Percentiles rank a stretch among this genome's conserved stretches.
phyloP scores from a whole-genome alignment of 306 rosid species.

The Argentina anserina region DNA sequence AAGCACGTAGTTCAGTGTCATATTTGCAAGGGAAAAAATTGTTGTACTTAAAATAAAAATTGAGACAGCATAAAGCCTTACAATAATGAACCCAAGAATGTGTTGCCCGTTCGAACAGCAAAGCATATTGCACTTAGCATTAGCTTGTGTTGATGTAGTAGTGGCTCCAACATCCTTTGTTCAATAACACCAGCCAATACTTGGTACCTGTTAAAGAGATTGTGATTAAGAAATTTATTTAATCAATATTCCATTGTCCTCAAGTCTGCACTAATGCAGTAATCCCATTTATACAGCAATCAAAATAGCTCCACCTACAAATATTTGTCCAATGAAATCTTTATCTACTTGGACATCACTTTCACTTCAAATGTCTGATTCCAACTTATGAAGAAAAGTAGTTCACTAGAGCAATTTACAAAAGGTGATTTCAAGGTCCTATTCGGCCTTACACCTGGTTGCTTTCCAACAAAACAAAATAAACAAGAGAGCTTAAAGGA shows the following conservation, averaged over 20 bases:
- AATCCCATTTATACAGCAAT: background rate
- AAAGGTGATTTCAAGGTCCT: background rate
- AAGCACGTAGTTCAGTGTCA: constrained; percentile 20
- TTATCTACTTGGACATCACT: background rate
- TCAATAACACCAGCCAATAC: constrained; percentile 75
- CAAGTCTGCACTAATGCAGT: background rate
- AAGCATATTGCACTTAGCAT: constrained; percentile 65
- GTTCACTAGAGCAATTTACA: background rate
- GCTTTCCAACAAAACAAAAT: background rate
- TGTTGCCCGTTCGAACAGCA: constrained; percentile 81
- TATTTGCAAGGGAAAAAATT: background rate
- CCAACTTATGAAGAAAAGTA: background rate
- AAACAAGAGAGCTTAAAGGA: background rate
- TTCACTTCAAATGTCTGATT: background rate
- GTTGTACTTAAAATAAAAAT: background rate
- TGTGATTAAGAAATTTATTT: background rate
- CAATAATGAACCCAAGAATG: constrained; percentile 81
- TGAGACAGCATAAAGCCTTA: constrained; percentile 31
- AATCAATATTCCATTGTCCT: background rate
- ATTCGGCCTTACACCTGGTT: background rate
- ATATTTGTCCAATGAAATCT: background rate
- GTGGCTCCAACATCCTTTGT: constrained; percentile 76
- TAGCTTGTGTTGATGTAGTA: constrained; percentile 77
- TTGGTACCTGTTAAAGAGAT: constrained; percentile 55
- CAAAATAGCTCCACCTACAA: background rate